Base-by-base conservation (phyloP, 2,329 filamentous ascomycete species). In the Salinomyces thailandicus region DNA sequence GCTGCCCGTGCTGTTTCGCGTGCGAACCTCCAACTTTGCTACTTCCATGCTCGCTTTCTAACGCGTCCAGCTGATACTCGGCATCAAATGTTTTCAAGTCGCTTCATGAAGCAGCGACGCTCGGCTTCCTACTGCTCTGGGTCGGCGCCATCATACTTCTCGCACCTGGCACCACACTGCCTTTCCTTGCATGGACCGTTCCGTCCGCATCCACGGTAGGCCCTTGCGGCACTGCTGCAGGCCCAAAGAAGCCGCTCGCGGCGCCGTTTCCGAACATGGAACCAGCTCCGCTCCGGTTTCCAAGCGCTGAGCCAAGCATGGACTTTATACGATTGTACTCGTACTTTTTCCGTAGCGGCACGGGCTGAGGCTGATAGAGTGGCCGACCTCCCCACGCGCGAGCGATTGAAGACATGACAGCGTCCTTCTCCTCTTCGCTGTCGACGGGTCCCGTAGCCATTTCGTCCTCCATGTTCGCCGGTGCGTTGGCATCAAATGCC, bases 401-500 rank as follows among this genome's bases (percentile, higher is more conserved):
- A 16, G 77, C 69, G 19, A 71, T 72, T 5, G 84, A 83, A 19
- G 73, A 69, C 85, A 96, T 94, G 35, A 96, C 84, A 0, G 81
- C 73, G 33, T 86, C 80, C 34, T 85, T 85, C 61, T 98, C 91
- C 65, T 96, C 91, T 55, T 98, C 91, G 2, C 84, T 91, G 59
- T 98, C 91, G 24, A 98, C 76, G 1, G 85, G 82, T 2, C 78
- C 83, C 1, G 62, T 59, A 5, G 77, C 84, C 39, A 75, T 75
- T 31, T 93, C 85, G 51, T 87, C 75, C 42, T 89, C 84, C 44
- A 95, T 86, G 50, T 89, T 85, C 13, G 55, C 49, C 7, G 54
- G 87, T 1, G 87, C 87, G 58, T 93, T 93, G 38, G 91, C 89
- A 58, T 96, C 87, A 48, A 98, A 81, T 24, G 87, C 86, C 22